Evolutionary conservation across 1,284 basidiomycete genomes (phyloP).

Genomic region (Jaminaea rosea): DNA sequence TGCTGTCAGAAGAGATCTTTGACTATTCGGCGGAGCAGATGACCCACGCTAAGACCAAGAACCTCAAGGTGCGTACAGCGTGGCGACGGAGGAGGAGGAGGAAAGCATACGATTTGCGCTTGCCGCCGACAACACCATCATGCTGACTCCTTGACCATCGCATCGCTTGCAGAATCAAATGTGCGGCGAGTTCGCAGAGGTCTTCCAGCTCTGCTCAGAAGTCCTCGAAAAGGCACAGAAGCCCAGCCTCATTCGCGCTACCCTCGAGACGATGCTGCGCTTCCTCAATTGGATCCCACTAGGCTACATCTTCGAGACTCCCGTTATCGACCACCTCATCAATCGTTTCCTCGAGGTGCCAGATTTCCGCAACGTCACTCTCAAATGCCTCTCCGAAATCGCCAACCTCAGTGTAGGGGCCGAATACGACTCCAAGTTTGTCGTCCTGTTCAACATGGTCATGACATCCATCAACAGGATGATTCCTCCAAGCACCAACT

Average conservation of each 20-base stretch:
- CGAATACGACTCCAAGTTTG: constrained; percentile 97
- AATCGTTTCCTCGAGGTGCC: constrained; percentile 87
- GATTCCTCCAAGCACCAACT: constrained; percentile 66
- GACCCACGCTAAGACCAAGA: constrained; percentile 96
- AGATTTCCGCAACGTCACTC: constrained; percentile 93
- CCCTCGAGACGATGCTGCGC: constrained; percentile 85
- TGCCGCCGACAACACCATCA: too few species aligned
- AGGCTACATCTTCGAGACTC: constrained; percentile 98
- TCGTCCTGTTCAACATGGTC: constrained; percentile 77
- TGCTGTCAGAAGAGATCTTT: constrained; percentile 98
- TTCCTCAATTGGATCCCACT: constrained; percentile 99
- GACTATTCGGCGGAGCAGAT: constrained; percentile 98
- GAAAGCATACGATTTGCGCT: too few species aligned
- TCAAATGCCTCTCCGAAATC: constrained; percentile 97
- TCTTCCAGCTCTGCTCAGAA: constrained; percentile 54
- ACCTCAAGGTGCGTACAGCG: too few species aligned
- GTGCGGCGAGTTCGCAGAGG: constrained; percentile 46
- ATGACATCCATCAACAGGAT: constrained; percentile 47
- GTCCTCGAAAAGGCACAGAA: constrained; percentile 97
- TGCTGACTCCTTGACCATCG: too few species aligned
- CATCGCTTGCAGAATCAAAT: too few species aligned
- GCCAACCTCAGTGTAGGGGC: constrained; percentile 75
- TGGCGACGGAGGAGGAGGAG: too few species aligned
- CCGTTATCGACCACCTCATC: constrained; percentile 87
- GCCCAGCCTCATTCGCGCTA: constrained; percentile 86